A percentile compares a stretch with the other conserved stretches of the same genome.
Evolutionary conservation across 176 grass and related monocot species (phyloP).

Genomic region (Carex myosuroides): DNA sequence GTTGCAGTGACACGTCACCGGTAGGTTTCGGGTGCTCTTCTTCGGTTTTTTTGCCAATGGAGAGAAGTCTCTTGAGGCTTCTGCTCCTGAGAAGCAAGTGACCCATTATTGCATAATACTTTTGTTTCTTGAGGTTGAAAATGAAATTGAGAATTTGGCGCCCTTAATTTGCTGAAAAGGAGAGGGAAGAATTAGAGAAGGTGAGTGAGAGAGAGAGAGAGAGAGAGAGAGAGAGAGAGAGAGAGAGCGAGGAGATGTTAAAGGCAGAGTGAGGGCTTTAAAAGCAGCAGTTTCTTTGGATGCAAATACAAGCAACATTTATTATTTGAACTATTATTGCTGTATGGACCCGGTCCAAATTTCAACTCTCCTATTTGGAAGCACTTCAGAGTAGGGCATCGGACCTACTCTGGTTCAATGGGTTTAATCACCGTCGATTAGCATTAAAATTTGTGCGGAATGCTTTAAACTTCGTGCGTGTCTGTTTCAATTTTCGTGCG

Average conservation of each 20-base stretch:
- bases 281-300: not conserved
- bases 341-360: not conserved
- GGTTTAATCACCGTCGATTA: no score
- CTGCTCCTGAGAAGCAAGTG: slow-evolving; percentile 40
- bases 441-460: no score
- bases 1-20: not conserved
- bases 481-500: no score
- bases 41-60: slow-evolving; percentile 39
- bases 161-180: not conserved
- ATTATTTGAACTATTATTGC: not conserved
- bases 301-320: slow-evolving; percentile 13
- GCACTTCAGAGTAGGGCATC: no score
- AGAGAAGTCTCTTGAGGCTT: slow-evolving; percentile 56
- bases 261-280: not conserved
- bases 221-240: not conserved
- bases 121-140: not conserved
- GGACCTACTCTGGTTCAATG: no score
- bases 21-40: slow-evolving; percentile 28
- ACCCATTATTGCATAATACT: slow-evolving; percentile 11
- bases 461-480: no score
- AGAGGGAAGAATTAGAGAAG: not conserved
- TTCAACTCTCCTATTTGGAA: not conserved
- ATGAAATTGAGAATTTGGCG: slow-evolving; percentile 6
- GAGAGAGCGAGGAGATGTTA: not conserved
- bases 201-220: not conserved